These are phyloP conservation scores for Coccinonectria pachysandricola DNA, from an alignment of 2,329 filamentous ascomycete species.

Conservation along the genomic window DNA sequence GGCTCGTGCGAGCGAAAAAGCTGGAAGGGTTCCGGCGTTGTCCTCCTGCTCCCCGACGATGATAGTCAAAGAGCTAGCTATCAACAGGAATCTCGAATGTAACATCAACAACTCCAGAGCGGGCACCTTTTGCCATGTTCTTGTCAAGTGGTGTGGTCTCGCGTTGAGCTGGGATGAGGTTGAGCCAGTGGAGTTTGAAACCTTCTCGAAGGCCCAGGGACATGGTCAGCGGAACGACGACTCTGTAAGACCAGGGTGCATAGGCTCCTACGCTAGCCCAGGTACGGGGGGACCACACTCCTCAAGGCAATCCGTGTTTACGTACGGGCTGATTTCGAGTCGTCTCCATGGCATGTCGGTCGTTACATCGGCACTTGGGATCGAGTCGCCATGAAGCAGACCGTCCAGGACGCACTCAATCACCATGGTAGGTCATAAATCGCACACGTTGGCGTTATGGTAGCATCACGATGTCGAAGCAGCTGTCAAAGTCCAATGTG, in stretches of 20 bases:
- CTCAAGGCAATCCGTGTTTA: constrained; percentile 8
- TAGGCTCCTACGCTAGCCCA: constrained; percentile 12
- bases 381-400: constrained; percentile 17
- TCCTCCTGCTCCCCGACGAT: too few species aligned
- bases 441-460: too few species aligned
- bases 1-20: too few species aligned
- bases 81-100: too few species aligned
- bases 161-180: constrained; percentile 16
- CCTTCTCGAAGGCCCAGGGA: constrained; percentile 22
- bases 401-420: constrained; percentile 7
- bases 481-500: constrained; percentile 9
- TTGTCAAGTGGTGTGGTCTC: constrained; percentile 18
- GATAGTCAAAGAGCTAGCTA: too few species aligned
- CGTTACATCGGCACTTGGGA: constrained; percentile 11
- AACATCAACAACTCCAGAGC: constrained; percentile 9
- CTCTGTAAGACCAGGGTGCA: too few species aligned
- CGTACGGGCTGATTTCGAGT: constrained; percentile 16
- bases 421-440: constrained; percentile 7
- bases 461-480: constrained; percentile 5
- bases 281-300: constrained; percentile 4
- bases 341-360: constrained; percentile 7
- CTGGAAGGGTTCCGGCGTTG: too few species aligned
- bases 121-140: constrained; percentile 14
- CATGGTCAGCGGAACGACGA: constrained; percentile 21
- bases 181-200: constrained; percentile 16